Conservation (phyloP, 106 monocot genomes). For the Posidonia australis region DNA sequence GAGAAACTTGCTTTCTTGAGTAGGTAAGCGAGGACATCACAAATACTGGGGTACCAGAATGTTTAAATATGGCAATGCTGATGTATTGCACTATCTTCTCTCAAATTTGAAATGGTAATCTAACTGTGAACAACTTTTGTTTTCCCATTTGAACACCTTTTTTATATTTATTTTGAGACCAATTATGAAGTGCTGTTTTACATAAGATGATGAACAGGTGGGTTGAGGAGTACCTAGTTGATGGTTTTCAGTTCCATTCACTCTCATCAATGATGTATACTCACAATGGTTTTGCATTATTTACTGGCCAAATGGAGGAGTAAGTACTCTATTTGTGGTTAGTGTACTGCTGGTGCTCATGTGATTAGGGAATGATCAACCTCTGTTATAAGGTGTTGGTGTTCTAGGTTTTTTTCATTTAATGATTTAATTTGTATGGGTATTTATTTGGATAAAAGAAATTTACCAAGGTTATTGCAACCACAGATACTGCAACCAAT, state of each 20-base stretch:
- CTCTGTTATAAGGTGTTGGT: neutral
- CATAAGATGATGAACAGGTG: conserved; percentile 40
- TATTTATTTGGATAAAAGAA: too few relatives aligned
- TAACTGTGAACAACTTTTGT: neutral
- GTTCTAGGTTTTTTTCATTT: neutral
- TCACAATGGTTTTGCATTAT: conserved; percentile 90
- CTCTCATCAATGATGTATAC: conserved; percentile 94
- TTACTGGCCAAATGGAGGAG: conserved; percentile 86
- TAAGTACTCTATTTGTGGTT: conserved; percentile 27
- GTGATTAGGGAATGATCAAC: neutral
- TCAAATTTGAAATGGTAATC: conserved; percentile 94
- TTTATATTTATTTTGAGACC: neutral
- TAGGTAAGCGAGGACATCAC: conserved; percentile 95
- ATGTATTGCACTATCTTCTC: conserved; percentile 90
- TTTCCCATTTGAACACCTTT: neutral
- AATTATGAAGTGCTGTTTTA: neutral
- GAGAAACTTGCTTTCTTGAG: conserved; percentile 6
- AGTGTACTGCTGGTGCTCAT: neutral
- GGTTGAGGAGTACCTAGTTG: conserved; percentile 77
- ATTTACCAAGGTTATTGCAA: conserved; percentile 23
- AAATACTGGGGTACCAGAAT: conserved; percentile 97
- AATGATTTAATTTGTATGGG: neutral
- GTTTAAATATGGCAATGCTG: conserved; percentile 82
- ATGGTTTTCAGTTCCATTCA: conserved; percentile 96
- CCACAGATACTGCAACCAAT: conserved; percentile 83